Evolutionary conservation across 768 basidiomycete species (phyloP), one percentile per base, ranked within the genome.

Genomic region (Phaffia australis): DNA sequence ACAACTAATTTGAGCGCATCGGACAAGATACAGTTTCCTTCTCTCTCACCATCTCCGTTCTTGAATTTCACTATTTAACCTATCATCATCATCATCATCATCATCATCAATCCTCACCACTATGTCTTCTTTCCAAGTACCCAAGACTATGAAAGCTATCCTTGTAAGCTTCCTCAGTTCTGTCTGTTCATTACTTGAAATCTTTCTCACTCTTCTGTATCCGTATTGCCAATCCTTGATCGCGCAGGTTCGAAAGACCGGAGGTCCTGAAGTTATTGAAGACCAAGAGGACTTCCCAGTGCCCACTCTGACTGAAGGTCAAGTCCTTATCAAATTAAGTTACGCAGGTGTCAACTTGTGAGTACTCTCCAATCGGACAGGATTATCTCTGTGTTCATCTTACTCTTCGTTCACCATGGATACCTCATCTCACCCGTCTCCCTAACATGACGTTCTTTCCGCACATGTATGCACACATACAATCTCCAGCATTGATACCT

Each of bases 201-300:
- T 23, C 23, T 1, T 46, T 49, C 29, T 29, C 27, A 23, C 60
- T 51, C 21, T 50, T 62, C 30, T 30, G 16, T 27, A 47, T 32
- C n/a, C 30, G 27, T 21, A 30, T 14, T 0, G 19, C 56, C 52
- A 3, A 18, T 14, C 50, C 56, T 51, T 23, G 23, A 9, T n/a
- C 49, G 0, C 21, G 14, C 63, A 83, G 65, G 86, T 90, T 74
- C 75, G 82, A 16, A 81, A 83, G 81, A 83, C 79, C 8, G 94
- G 91, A 6, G 87, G 84, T 7, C 75, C 85, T 32, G 88, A 93
- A 60, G 87, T 88, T 47, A 79, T 92, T 54, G 48, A 74, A 49
- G 72, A 76, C 52, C 65, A 73, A 32, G 77, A 80, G 46, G 69
- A 86, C n/a, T 42, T 5, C 11, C 83, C 86, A 0, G 86, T 89